Base-by-base conservation (phyloP, 352 stramenopile genomes). In the Globisporangium emineosum region DNA sequence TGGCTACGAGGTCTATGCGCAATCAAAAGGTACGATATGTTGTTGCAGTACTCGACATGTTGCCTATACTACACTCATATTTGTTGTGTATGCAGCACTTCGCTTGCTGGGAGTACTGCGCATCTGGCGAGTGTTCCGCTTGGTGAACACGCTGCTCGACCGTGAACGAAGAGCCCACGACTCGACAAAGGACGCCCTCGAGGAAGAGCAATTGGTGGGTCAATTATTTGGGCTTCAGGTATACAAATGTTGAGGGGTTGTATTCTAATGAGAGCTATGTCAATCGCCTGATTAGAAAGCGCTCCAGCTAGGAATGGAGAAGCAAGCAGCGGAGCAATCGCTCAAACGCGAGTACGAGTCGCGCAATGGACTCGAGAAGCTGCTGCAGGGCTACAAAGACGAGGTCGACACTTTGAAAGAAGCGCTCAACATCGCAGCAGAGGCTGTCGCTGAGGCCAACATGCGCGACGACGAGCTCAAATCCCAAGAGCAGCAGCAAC, bases 331-430 rank as follows among this genome's bases (percentile, higher is more conserved):
- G 0, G 60, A 87, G n/a, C 70, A 88, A 30, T 88, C 79, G 3
- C 75, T 92, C 19, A 73, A 86, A 51, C 72, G 75, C 9, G 83
- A 92, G 53, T 83, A 83, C 61, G 67, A 78, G 21, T 88, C 79
- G 1, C 78, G 78, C 42, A 62, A 51, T 0, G 69, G 68, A 0
- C 71, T 93, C 3, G 81, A 90, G 51, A 57, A 74, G 33, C 68
- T 88, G 54, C 58, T 91, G 9, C 81, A 83, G 42, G 65, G 76
- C 32, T 93, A 90, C 68, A 91, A 90, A 62, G 78, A 91, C 56
- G 81, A 93, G 27, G 73, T 88, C 21, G 81, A 86, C 27, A 90
- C 80, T 21, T 66, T 93, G 3, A 88, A 89, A 52, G 84, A 93
- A 56, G 84, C 84, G 10, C 75, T 93, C 21, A 74, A 83, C 49